Conservation (phyloP, 371 early-diverging fungal species). For the Mortierella sp. region DNA sequence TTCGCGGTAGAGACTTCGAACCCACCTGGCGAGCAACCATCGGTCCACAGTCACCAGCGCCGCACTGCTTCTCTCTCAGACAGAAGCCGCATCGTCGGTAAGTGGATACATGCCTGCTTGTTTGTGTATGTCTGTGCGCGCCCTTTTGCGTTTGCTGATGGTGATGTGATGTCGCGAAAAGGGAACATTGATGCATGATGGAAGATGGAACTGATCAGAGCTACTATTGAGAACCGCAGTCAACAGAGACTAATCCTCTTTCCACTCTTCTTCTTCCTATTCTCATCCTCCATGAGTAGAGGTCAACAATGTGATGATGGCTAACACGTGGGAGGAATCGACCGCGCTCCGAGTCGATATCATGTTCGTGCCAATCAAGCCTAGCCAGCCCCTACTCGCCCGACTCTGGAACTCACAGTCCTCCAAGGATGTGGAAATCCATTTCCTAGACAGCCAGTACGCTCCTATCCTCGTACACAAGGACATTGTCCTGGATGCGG, state of each 20-base stretch:
- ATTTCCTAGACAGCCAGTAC: background rate
- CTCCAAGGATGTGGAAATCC: background rate
- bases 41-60: background rate
- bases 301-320: background rate
- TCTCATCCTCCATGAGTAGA: too few relatives aligned
- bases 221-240: background rate
- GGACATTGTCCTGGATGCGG: background rate
- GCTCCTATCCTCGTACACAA: background rate
- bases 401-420: background rate
- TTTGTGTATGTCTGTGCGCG: background rate
- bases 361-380: background rate
- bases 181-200: background rate
- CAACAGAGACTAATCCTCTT: background rate
- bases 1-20: background rate
- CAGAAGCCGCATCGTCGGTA: background rate
- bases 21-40: background rate
- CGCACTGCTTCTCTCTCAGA: background rate
- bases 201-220: background rate
- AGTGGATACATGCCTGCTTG: background rate
- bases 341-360: background rate
- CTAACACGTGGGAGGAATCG: background rate
- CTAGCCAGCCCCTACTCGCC: background rate
- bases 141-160: background rate
- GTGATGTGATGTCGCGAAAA: background rate
- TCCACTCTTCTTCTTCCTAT: background rate